Base-by-base conservation (phyloP, 257 asterid species). In the Scutellaria barbata region DNA sequence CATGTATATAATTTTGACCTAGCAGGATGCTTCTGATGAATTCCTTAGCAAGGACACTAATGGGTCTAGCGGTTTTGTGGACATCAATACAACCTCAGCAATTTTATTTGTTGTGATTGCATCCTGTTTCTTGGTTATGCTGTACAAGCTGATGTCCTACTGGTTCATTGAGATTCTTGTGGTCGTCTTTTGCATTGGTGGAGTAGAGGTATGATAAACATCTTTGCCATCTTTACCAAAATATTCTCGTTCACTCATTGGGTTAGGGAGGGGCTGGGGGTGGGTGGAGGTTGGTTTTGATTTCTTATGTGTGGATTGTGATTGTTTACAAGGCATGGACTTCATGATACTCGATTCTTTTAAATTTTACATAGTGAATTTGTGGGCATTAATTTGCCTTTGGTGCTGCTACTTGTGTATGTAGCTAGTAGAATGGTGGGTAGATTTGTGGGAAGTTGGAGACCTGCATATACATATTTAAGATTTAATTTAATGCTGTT, bases 121-220 rank as follows among this genome's bases (percentile, higher is more conserved):
- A 16, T 95, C 99, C 4, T 78, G 92, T 74, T 95, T 95, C 94
- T 74, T 95, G 85, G 43, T 95, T 65, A 88, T 95, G 96, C 89
- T 95, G 50, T 95, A 92, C 89, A 88, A 95, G 81, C 67, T 87
- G 79, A 95, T 95, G 99, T 95, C 99, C 1, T 69, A 57, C 76
- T 79, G 84, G 90, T 92, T 95, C 82, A 88, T 95, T 37, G 96
- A 88, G 86, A 82, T 95, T 78, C 88, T 95, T 48, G 99, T 95
- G 81, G 95, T 92, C 69, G 90, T 95, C 14, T 95, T 95, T 47
- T 85, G 90, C 88, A 84, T 95, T 7, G 99, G 98, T n/a, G 99
- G 98, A 20, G 79, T 87, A 37, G 98, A 95, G 97, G 99, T 95
- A 87, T 71, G 81, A 47, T 66, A 64, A 43, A 48, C 30, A 10